Evolutionary conservation across 2,329 filamentous ascomycete genomes (phyloP), one percentile per base, ranked within the genome.

Genomic region (Dactylellina parvicollis): DNA sequence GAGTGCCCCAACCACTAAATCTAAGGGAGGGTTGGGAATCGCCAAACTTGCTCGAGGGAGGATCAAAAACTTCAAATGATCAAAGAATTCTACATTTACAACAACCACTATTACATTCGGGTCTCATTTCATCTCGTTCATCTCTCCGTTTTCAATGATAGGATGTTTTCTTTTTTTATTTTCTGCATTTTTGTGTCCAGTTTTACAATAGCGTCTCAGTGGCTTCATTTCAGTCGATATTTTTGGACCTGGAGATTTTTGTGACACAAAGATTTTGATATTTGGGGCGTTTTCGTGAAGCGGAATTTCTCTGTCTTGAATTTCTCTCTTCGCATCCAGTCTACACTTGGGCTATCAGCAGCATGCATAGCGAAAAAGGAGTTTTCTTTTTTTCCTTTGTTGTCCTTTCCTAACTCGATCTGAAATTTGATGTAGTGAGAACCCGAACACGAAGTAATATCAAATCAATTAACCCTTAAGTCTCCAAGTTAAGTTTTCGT

Each of bases 321-420:
- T 54, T 50, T 34, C 20, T 28, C 22, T 16, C 30, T 44, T 32
- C 14, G 52, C 10, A 38, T 52, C 14, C 44, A 32, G 10, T 38
- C n/a, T 24, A 22, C n/a, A 40, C 16, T 61, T 1, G 18, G 28
- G 47, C 36, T 67, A 34, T 20, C 12, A 36, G 32, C 22, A 50
- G 38, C 38, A 49, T 61, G 57, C 66, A 71, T 71, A 71, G 66
- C 66, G 66, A 50, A 50, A n/a, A n/a, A 67, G 66, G 66, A 71
- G 66, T 71, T 64, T 64, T 50, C 3, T 61, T 54, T 60, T 18
- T 56, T 52, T 47, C 38, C 22, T 38, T 54, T 60, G 7, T 7
- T 16, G 20, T 26, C 26, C 20, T 44, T 46, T 32, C n/a, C 26
- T 26, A 8, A 8, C 26, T n/a, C n/a, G n/a, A n/a, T n/a, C n/a